phyloP scores from a whole-genome alignment of 2,329 filamentous ascomycete genomes.

The Colletotrichum cuscutae region DNA sequence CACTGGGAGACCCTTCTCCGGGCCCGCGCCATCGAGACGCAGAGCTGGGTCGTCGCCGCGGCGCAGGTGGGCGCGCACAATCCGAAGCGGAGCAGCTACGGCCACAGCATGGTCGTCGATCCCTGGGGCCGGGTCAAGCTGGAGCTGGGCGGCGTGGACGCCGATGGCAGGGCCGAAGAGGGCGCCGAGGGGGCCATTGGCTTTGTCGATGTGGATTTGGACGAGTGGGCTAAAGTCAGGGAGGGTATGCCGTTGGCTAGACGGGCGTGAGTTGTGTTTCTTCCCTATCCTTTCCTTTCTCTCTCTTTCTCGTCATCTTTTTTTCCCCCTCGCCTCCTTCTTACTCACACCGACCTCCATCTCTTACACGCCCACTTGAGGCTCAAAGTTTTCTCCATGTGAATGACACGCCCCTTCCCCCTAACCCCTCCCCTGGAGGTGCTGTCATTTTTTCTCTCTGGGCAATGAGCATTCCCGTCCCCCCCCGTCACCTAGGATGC shows the following conservation, averaged over 20 bases:
- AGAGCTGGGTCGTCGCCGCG: slow-evolving; percentile 87
- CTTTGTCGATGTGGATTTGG: slow-evolving; percentile 65
- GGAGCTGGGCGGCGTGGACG: slow-evolving; percentile 66
- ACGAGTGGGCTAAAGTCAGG: slow-evolving; percentile 58
- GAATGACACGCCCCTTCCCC: background rate
- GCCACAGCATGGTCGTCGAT: slow-evolving; percentile 85
- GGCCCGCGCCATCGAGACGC: slow-evolving; percentile 87
- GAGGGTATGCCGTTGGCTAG: slow-evolving; percentile 62
- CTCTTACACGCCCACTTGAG: slow-evolving; percentile 3
- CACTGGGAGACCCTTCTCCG: slow-evolving; percentile 88
- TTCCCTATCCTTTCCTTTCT: background rate
- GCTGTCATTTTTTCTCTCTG: background rate
- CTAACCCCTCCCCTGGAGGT: background rate
- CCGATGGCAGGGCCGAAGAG: slow-evolving; percentile 51
- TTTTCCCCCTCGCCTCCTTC: background rate
- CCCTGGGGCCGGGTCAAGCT: slow-evolving; percentile 85
- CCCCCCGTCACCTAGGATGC: background rate
- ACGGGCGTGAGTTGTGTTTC: slow-evolving; percentile 56
- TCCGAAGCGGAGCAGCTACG: slow-evolving; percentile 82
- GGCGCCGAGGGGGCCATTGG: slow-evolving; percentile 59
- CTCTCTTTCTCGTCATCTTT: background rate
- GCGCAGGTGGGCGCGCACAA: slow-evolving; percentile 83
- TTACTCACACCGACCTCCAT: background rate
- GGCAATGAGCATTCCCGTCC: background rate
- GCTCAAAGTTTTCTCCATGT: slow-evolving; percentile 5